phyloP scores from a whole-genome alignment of 805 yeast species.

The Lachancea cidri region DNA sequence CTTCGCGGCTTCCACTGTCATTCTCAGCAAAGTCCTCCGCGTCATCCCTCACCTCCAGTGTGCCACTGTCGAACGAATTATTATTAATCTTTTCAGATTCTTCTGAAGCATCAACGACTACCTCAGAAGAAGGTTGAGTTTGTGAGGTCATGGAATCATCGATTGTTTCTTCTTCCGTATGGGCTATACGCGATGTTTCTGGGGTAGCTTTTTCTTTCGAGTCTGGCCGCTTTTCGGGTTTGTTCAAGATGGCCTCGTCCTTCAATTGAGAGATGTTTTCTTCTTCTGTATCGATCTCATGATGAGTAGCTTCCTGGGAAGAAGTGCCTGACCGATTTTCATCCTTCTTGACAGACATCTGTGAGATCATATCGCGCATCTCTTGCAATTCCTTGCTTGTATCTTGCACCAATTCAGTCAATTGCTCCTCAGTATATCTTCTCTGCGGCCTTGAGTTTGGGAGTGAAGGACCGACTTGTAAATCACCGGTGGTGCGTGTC shows the following conservation, averaged over 20 bases:
- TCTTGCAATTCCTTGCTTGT: slow-evolving; percentile 13
- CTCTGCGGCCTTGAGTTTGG: slow-evolving; percentile 9
- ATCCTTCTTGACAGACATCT: neutral
- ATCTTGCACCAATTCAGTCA: slow-evolving; percentile 8
- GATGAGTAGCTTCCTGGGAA: neutral
- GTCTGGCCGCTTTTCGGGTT: neutral
- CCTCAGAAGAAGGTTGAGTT: too few relatives aligned
- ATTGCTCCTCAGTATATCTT: slow-evolving; percentile 12
- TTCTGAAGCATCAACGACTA: neutral
- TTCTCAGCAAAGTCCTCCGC: too few relatives aligned
- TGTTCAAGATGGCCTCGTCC: neutral
- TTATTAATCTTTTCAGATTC: neutral
- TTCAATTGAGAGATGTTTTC: neutral
- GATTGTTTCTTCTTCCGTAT: too few relatives aligned
- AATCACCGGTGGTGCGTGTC: slow-evolving; percentile 3
- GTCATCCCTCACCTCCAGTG: too few relatives aligned
- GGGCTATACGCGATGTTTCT: too few relatives aligned
- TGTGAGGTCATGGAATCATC: too few relatives aligned
- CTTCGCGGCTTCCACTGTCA: too few relatives aligned
- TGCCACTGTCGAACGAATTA: too few relatives aligned
- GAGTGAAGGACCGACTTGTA: slow-evolving; percentile 9
- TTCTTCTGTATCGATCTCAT: neutral
- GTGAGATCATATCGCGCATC: slow-evolving; percentile 3
- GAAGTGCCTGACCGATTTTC: neutral
- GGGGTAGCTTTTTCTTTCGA: neutral